These are phyloP conservation scores for Chaetoceros muelleri DNA, from an alignment of 108 stramenopile species.

Conservation along the genomic window DNA sequence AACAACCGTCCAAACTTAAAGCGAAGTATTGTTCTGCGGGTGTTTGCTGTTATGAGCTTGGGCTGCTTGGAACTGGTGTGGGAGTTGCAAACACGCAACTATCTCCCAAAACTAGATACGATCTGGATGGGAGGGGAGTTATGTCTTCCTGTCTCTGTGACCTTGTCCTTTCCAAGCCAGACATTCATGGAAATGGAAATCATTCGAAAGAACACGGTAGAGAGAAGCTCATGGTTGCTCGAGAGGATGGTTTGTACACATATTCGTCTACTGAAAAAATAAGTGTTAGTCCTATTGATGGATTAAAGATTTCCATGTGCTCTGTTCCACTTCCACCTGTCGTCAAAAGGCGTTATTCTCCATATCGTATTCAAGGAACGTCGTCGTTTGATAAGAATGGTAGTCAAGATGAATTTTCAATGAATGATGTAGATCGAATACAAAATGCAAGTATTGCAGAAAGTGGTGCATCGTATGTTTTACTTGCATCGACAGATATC, in stretches of 20 bases:
- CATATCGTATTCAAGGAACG: not conserved
- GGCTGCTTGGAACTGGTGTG: constrained; percentile 32
- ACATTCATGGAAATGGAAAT: constrained; percentile 1
- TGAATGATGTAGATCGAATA: constrained; percentile 1
- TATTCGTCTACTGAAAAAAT: constrained; percentile 63
- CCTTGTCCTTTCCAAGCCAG: constrained; percentile 17
- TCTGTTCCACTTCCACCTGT: constrained; percentile 42
- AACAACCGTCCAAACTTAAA: not conserved
- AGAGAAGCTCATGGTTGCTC: constrained; percentile 35
- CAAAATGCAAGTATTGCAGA: constrained; percentile 1
- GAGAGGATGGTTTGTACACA: constrained; percentile 66
- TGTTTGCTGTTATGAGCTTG: constrained; percentile 71
- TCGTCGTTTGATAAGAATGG: not conserved
- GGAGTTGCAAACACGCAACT: constrained; percentile 28
- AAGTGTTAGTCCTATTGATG: constrained; percentile 72
- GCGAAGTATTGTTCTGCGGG: constrained; percentile 29
- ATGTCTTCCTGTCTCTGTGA: constrained; percentile 40
- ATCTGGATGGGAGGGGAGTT: constrained; percentile 66
- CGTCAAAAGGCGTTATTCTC: constrained; percentile 3
- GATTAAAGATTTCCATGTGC: constrained; percentile 55
- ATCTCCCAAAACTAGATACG: constrained; percentile 39
- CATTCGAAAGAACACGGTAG: constrained; percentile 5
- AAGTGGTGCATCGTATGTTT: constrained; percentile 46
- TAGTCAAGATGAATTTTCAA: not conserved
- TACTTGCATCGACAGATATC: constrained; percentile 69